Evolutionary conservation across 257 asterid species (phyloP).

Genomic region (Ehretia macrophylla): DNA sequence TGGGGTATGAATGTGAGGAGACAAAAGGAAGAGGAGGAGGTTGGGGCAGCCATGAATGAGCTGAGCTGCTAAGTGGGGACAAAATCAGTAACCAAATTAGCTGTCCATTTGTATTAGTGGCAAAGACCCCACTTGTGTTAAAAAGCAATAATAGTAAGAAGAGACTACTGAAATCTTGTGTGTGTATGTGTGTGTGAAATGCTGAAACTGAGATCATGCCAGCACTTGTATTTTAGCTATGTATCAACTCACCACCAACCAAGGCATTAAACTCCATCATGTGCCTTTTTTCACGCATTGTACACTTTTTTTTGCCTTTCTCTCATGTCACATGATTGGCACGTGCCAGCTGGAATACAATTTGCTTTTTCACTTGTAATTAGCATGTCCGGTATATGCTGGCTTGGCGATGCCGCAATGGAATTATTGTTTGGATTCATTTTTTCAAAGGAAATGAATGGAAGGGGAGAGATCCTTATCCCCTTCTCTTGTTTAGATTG

Average conservation of each 20-base stretch:
- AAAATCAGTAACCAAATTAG: conserved; percentile 40
- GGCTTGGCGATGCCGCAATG: too few relatives aligned
- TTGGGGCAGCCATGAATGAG: conserved; percentile 83
- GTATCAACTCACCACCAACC: background rate
- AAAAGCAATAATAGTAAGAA: background rate
- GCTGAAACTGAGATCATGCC: conserved; percentile 7
- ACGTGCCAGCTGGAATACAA: conserved; percentile 25
- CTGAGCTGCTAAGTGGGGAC: conserved; percentile 73
- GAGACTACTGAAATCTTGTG: conserved; percentile 9
- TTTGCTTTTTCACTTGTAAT: background rate
- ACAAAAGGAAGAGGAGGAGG: conserved; percentile 15
- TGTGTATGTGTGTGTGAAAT: conserved; percentile 25
- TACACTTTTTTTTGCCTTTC: too few relatives aligned
- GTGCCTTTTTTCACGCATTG: conserved; percentile 20
- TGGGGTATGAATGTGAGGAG: conserved; percentile 17
- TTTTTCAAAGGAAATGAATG: too few relatives aligned
- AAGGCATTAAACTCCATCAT: conserved; percentile 49
- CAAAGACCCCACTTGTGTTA: conserved; percentile 40
- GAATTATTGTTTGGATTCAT: too few relatives aligned
- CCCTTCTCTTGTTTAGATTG: too few relatives aligned
- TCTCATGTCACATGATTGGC: conserved; percentile 34
- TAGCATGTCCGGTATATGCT: too few relatives aligned
- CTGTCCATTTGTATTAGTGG: conserved; percentile 17
- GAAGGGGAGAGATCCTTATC: too few relatives aligned
- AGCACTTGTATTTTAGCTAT: background rate